Base-by-base conservation (phyloP, 2,329 filamentous ascomycete species). In the Apiospora pterosperma region DNA sequence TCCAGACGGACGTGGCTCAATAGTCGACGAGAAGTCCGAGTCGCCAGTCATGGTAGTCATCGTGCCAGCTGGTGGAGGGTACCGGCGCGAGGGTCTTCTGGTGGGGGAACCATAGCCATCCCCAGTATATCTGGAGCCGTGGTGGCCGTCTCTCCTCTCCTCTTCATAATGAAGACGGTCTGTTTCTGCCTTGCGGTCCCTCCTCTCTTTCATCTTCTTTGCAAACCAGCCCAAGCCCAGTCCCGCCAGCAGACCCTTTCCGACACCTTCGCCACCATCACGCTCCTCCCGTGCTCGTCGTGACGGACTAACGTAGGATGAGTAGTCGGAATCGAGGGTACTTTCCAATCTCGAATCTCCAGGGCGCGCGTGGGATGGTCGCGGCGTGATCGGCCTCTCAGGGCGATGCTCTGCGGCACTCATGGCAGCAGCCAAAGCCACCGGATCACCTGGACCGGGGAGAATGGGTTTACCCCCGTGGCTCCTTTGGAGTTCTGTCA, bases 171-270 rank as follows among this genome's bases (percentile, higher is more conserved):
- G 80, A 65, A 79, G 73, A 61, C 79, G 79, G 34, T 82, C 78
- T 69, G 86, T 78, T 74, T 90, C 82, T 11, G 58, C 68, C 73
- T 84, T 78, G 74, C 82, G 75, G 69, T 86, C 81, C 73, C 82
- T 74, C 69, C 87, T 78, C 75, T 88, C 82, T 69, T 84, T 86
- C 75, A 91, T 83, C 74, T 87, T 86, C 78, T 85, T 89, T 7
- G 86, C 85, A 59, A 93, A 78, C 80, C 90, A 91, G 10, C 90
- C 91, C 38, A 90, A 80, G 2, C 90, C 90, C 31, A 92, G 76
- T 2, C 88, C 82, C 10, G 85, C 88, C 61, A 89, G 72, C 16
- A 88, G 70, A 1, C 85, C 85, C 68, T 90, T 87, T 25, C 82
- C 84, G n/a, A 82, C 76, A 0, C 82, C 82, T 67, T 85, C 83